Conservation (phyloP, 2,329 filamentous ascomycete genomes). For the Endothia cerciana region DNA sequence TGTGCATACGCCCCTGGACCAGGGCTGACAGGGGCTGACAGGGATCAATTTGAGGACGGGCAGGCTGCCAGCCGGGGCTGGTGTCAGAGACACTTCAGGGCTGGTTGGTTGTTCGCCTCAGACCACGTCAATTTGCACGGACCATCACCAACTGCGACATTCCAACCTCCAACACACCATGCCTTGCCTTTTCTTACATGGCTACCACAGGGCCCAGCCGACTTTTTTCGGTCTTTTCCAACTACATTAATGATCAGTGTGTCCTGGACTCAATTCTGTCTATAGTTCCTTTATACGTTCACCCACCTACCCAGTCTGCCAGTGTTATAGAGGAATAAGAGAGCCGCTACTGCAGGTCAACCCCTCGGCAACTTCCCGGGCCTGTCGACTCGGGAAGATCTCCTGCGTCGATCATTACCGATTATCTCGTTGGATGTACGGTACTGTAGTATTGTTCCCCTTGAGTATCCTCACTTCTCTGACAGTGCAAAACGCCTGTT, state of each 20-base stretch:
- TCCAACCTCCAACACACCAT: background rate
- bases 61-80: background rate
- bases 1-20: constrained; percentile 9
- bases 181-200: background rate
- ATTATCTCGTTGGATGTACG: background rate
- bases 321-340: background rate
- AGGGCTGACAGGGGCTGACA: constrained; percentile 1
- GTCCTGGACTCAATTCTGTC: background rate
- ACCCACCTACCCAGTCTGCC: background rate
- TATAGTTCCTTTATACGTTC: background rate
- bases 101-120: background rate
- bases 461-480: constrained; percentile 7
- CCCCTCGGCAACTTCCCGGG: background rate
- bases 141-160: background rate
- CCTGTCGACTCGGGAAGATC: constrained; percentile 6
- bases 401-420: background rate
- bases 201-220: background rate
- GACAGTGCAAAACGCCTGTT: background rate
- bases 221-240: background rate
- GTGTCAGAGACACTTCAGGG: constrained; percentile 7
- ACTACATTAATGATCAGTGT: background rate
- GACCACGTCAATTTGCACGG: constrained; percentile 6
- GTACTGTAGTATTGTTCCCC: background rate
- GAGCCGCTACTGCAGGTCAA: background rate
- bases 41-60: background rate